A percentile compares a stretch with the other conserved stretches of the same genome.
phyloP scores from a whole-genome alignment of 1,284 basidiomycete genomes.

The Athelia psychrophila region DNA sequence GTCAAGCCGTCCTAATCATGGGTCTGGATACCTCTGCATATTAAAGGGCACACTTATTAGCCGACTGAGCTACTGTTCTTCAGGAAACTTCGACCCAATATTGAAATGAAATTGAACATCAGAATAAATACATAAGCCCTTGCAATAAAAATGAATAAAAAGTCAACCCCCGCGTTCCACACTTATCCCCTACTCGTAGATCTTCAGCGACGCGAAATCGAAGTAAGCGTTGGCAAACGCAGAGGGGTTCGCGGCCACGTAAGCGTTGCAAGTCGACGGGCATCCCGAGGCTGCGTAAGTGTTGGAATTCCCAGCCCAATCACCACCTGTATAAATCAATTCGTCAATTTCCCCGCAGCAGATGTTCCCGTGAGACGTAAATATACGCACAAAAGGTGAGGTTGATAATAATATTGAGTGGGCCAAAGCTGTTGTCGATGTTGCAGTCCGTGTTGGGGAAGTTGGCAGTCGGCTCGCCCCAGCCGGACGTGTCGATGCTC shows the following conservation, averaged over 20 bases:
- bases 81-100: too few species aligned
- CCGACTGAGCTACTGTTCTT: too few species aligned
- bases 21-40: too few species aligned
- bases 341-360: background rate
- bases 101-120: too few species aligned
- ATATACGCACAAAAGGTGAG: constrained; percentile 38
- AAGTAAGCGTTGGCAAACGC: constrained; percentile 69
- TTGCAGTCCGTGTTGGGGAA: constrained; percentile 55
- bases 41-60: too few species aligned
- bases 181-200: constrained; percentile 28
- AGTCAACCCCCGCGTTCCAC: too few species aligned
- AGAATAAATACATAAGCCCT: too few species aligned
- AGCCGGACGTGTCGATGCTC: constrained; percentile 42
- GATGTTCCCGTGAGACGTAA: background rate
- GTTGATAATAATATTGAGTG: constrained; percentile 63
- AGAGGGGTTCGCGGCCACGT: constrained; percentile 60
- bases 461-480: constrained; percentile 54
- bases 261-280: constrained; percentile 23
- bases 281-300: background rate
- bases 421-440: constrained; percentile 47
- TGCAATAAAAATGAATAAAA: too few species aligned
- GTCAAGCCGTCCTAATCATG: too few species aligned
- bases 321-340: background rate
- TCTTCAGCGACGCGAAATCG: constrained; percentile 51
- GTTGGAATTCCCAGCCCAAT: background rate